A percentile compares a stretch with the other conserved stretches of the same genome.
Evolutionary conservation across 176 grass and related monocot species (phyloP).

Genomic region (Ensete ventricosum): DNA sequence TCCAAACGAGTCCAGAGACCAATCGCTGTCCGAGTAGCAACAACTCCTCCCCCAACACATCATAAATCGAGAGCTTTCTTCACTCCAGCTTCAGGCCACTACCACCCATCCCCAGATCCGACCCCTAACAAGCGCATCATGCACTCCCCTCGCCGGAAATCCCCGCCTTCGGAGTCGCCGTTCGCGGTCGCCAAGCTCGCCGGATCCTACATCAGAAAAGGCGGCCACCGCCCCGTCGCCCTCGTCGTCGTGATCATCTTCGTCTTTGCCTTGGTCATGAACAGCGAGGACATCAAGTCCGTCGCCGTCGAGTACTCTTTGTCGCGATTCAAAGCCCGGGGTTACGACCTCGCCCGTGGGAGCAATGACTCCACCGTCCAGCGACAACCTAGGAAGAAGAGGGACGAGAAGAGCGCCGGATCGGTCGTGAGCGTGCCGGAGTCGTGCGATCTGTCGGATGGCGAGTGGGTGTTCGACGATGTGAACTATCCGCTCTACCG

Average conservation of each 20-base stretch:
- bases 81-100: too few relatives aligned
- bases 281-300: slow-evolving; percentile 64
- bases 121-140: slow-evolving; percentile 13
- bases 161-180: background rate
- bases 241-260: slow-evolving; percentile 39
- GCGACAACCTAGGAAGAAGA: background rate
- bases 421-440: background rate
- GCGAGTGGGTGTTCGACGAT: slow-evolving; percentile 69
- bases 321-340: background rate
- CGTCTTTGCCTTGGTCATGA: slow-evolving; percentile 46
- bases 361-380: background rate
- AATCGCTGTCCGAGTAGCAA: too few relatives aligned
- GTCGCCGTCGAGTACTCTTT: slow-evolving; percentile 30
- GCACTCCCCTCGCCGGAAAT: slow-evolving; percentile 37
- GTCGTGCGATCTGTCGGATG: slow-evolving; percentile 41
- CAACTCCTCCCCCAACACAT: too few relatives aligned
- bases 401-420: background rate
- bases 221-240: slow-evolving; percentile 46
- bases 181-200: slow-evolving; percentile 20
- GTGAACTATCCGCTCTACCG: slow-evolving; percentile 43
- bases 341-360: background rate
- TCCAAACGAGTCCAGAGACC: too few relatives aligned
- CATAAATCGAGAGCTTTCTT: too few relatives aligned
- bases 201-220: slow-evolving; percentile 31
- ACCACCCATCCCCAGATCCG: background rate